Percentiles rank a stretch among this genome's conserved stretches.
These are phyloP conservation scores for Aaosphaeria arxii DNA, from an alignment of 2,329 filamentous ascomycete species.

Conservation along the genomic window DNA sequence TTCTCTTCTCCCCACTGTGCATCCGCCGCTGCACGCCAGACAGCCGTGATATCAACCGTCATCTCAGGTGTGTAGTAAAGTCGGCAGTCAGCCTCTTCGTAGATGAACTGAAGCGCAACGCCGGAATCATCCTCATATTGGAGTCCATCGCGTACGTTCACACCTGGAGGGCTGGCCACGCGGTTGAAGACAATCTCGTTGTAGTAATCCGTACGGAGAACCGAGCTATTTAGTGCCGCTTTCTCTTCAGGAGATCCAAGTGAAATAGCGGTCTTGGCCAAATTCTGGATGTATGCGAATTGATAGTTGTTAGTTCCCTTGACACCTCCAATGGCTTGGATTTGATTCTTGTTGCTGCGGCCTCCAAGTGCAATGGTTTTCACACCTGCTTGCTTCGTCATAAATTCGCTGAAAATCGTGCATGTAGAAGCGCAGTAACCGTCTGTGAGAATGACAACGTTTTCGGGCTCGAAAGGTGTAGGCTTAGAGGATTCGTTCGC, in stretches of 20 bases:
- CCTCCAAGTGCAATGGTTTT: conserved; percentile 55
- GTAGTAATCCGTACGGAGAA: conserved; percentile 22
- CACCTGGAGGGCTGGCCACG: conserved; percentile 12
- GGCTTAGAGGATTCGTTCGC: conserved; percentile 45
- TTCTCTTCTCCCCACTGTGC: conserved; percentile 29
- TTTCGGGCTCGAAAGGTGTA: conserved; percentile 53
- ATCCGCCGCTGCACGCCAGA: conserved; percentile 40
- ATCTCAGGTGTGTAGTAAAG: conserved; percentile 41
- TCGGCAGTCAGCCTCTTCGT: conserved; percentile 39
- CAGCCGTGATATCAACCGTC: conserved; percentile 35
- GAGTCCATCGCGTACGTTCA: conserved; percentile 38
- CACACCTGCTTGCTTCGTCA: conserved; percentile 53
- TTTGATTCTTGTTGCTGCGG: conserved; percentile 42
- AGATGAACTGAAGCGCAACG: conserved; percentile 37
- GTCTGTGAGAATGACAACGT: conserved; percentile 54
- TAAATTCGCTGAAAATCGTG: conserved; percentile 55
- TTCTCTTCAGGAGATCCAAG: conserved; percentile 12
- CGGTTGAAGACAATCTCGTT: conserved; percentile 24
- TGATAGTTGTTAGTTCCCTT: conserved; percentile 46
- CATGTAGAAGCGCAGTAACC: conserved; percentile 60
- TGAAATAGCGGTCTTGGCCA: conserved; percentile 17
- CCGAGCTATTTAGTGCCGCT: conserved; percentile 21
- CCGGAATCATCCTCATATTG: conserved; percentile 26
- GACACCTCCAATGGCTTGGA: conserved; percentile 55
- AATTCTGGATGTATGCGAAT: conserved; percentile 30